Conservation (phyloP, 768 basidiomycete genomes). For the Gymnopilus dilepis region DNA sequence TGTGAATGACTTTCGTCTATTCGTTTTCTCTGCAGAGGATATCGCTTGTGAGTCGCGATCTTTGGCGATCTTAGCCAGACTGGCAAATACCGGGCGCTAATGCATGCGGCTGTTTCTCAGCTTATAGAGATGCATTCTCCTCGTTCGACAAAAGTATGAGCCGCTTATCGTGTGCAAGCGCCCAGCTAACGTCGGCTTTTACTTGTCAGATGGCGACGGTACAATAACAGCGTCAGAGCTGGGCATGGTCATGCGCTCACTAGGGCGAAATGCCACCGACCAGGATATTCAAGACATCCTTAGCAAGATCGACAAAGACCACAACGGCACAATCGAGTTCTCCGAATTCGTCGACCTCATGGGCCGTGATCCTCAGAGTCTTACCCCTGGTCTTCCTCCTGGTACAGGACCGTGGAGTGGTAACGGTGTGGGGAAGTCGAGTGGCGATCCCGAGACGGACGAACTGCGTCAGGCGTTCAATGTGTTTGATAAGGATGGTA, state of each 20-base stretch:
- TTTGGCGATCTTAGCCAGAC: background rate
- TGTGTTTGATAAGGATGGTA: slow-evolving; percentile 96
- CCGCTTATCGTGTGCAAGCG: slow-evolving; percentile 8
- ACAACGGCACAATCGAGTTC: slow-evolving; percentile 52
- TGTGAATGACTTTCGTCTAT: background rate
- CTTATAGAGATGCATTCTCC: slow-evolving; percentile 99
- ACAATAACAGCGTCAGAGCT: slow-evolving; percentile 52
- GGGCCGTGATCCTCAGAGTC: slow-evolving; percentile 28
- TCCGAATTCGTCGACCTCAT: slow-evolving; percentile 51
- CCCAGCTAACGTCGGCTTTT: background rate
- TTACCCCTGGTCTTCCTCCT: slow-evolving; percentile 15
- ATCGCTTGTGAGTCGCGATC: slow-evolving; percentile 2
- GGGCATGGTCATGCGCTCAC: slow-evolving; percentile 50
- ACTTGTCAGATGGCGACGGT: slow-evolving; percentile 48
- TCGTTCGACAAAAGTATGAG: slow-evolving; percentile 90
- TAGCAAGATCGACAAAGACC: slow-evolving; percentile 47
- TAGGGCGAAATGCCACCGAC: slow-evolving; percentile 52
- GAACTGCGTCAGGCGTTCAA: slow-evolving; percentile 97
- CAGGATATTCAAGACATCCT: slow-evolving; percentile 51
- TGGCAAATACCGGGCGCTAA: background rate
- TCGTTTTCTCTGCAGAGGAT: background rate
- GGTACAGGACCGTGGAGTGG: background rate
- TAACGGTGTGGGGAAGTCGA: slow-evolving; percentile 21
- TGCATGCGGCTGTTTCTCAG: slow-evolving; percentile 40
- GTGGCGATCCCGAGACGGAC: slow-evolving; percentile 80